Base-by-base conservation (phyloP, 495 filamentous ascomycete genomes). In the Talaromyces trachyspermus region DNA sequence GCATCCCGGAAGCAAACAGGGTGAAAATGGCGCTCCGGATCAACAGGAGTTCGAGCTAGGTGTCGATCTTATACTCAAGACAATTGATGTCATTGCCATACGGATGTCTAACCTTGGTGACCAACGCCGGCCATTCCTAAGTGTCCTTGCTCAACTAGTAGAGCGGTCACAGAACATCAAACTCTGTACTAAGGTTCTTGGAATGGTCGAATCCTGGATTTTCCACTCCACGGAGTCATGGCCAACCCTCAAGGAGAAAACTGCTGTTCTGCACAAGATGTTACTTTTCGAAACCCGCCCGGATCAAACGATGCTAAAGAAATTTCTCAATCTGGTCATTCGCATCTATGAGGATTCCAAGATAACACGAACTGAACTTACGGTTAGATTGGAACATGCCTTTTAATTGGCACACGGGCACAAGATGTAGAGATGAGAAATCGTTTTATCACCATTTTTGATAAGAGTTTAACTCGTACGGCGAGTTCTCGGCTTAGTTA, bases 161-260 rank as follows among this genome's bases (percentile, higher is more conserved):
- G 94, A 99, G 64, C 90, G 92, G 51, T 97, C 94, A 2, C 72
- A 83, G 56, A 91, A 88, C 56, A 83, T 80, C 43, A 73, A 77
- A 23, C 75, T 99, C 6, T 97, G 94, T 63, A 80, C 82, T 53
- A 95, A 94, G 68, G 88, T 99, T 35, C 68, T 99, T 7, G 79
- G 85, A 19, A 91, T 97, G 77, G 90, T 95, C n/a, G 89, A 95
- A 56, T 71, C 70, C 4, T 99, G 94, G 94, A 85, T 97, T 10
- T 97, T 99, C 75, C 77, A 87, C 44, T 89, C 88, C 2, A 87
- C 84, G 24, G 90, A 95, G 48, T 86, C 87, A 4, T 95, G 90
- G 78, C 94, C 94, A 2, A 95, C 91, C 0, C 69, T 97, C 4
- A 99, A 99, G 60, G 94, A 99, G 65, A 97, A 97, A 68, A 95